These are phyloP conservation scores for Flaveria brownii DNA, from an alignment of 129 eudicot species.

Conservation along the genomic window DNA sequence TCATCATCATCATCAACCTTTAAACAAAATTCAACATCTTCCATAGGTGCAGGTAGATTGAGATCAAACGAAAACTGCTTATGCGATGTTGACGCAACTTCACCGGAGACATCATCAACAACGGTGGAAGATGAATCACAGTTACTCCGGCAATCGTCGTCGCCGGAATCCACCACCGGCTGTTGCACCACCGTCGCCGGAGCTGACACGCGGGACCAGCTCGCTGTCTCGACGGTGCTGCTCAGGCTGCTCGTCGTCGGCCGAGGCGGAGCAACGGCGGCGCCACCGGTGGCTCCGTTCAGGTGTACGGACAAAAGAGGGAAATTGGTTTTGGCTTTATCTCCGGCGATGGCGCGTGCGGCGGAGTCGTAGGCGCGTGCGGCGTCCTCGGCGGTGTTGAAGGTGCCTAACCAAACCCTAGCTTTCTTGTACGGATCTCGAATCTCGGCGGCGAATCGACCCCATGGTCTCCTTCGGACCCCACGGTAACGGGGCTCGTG, in stretches of 20 bases:
- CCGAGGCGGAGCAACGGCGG: not conserved
- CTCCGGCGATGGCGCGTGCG: constrained; percentile 21
- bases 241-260: constrained; percentile 30
- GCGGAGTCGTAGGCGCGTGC: constrained; percentile 33
- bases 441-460: constrained; percentile 28
- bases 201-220: constrained; percentile 13
- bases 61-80: constrained; percentile 19
- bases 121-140: constrained; percentile 32
- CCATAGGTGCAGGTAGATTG: constrained; percentile 1
- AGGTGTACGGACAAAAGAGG: constrained; percentile 9
- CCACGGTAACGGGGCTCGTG: constrained; percentile 23
- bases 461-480: constrained; percentile 30
- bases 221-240: constrained; percentile 29
- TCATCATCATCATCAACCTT: not conserved
- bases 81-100: constrained; percentile 6
- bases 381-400: constrained; percentile 25
- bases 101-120: constrained; percentile 23
- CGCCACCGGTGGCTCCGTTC: not conserved
- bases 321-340: constrained; percentile 26
- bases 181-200: not conserved
- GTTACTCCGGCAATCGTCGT: constrained; percentile 24
- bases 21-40: not conserved
- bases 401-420: constrained; percentile 31
- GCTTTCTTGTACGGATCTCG: constrained; percentile 24
- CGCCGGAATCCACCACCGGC: not conserved